Percentiles rank a stretch among this genome's conserved stretches.
Evolutionary conservation across 352 stramenopile species (phyloP).

Genomic region (Phytophthora capsici): DNA sequence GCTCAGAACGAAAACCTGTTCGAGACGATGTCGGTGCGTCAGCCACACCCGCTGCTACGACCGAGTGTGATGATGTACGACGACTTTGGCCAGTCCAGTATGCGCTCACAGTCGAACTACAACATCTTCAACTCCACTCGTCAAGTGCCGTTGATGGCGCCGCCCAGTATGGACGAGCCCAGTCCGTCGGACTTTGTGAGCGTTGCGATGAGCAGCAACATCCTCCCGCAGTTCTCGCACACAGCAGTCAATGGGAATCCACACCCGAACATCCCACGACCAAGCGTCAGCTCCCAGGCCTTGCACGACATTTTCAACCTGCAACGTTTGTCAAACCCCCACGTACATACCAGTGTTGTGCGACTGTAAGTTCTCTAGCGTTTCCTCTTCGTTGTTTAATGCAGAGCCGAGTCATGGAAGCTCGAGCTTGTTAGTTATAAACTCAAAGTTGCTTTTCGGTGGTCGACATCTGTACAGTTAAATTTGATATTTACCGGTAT

Average conservation of each 20-base stretch:
- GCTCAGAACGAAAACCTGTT: constrained; percentile 28
- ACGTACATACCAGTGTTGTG: constrained; percentile 2
- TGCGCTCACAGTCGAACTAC: constrained; percentile 39
- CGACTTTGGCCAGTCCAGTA: constrained; percentile 20
- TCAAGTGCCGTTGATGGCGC: constrained; percentile 6
- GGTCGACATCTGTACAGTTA: constrained; percentile 3
- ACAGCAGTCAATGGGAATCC: not conserved
- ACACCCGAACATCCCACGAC: not conserved
- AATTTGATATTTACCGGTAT: too few species aligned
- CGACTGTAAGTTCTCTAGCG: constrained; percentile 13
- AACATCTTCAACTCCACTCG: constrained; percentile 33
- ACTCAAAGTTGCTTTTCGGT: constrained; percentile 13
- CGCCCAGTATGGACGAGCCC: constrained; percentile 16
- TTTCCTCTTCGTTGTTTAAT: constrained; percentile 5
- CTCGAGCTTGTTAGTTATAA: constrained; percentile 5
- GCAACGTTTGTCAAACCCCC: constrained; percentile 10
- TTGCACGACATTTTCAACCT: constrained; percentile 41
- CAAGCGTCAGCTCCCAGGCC: constrained; percentile 26
- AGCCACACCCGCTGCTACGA: constrained; percentile 27
- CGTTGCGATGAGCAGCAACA: not conserved
- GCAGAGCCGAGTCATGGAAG: constrained; percentile 5
- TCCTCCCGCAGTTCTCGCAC: constrained; percentile 14
- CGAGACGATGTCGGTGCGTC: constrained; percentile 8
- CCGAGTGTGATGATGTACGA: constrained; percentile 32
- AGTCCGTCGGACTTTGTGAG: constrained; percentile 22